phyloP scores from a whole-genome alignment of 352 stramenopile species.

The Pythium plurisporium region DNA sequence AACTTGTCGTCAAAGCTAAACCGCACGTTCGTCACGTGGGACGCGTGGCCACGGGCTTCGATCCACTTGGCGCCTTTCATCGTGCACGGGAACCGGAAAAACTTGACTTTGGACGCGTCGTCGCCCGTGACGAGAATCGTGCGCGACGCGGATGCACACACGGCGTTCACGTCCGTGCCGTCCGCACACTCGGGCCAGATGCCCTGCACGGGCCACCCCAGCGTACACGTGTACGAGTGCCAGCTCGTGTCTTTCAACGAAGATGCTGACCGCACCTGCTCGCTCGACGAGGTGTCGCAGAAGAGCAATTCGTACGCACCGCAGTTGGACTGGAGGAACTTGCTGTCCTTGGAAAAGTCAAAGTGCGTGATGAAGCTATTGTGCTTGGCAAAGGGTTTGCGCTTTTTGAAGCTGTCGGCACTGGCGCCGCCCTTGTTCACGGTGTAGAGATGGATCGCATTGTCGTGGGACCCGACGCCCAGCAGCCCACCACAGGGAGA shows the following conservation, averaged over 20 bases:
- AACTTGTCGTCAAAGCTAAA: slow-evolving; percentile 68
- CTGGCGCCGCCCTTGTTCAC: neutral
- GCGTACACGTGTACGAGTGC: slow-evolving; percentile 86
- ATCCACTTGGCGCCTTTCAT: slow-evolving; percentile 50
- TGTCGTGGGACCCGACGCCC: slow-evolving; percentile 70
- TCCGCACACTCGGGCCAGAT: slow-evolving; percentile 82
- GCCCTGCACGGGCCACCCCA: slow-evolving; percentile 91
- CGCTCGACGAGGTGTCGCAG: slow-evolving; percentile 72
- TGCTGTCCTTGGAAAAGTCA: slow-evolving; percentile 73
- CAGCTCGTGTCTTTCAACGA: slow-evolving; percentile 78
- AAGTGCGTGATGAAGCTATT: slow-evolving; percentile 84
- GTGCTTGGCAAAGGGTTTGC: slow-evolving; percentile 71
- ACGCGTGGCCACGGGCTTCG: slow-evolving; percentile 52
- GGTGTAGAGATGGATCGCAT: slow-evolving; percentile 63
- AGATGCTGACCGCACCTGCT: slow-evolving; percentile 80
- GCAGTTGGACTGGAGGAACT: slow-evolving; percentile 70
- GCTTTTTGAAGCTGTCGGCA: slow-evolving; percentile 36
- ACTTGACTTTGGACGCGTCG: slow-evolving; percentile 74
- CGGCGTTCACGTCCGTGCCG: slow-evolving; percentile 80
- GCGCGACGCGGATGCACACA: slow-evolving; percentile 61
- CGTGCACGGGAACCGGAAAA: slow-evolving; percentile 86
- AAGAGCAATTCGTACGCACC: slow-evolving; percentile 91
- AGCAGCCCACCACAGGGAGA: slow-evolving; percentile 43
- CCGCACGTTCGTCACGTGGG: slow-evolving; percentile 61
- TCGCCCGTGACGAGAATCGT: slow-evolving; percentile 77